Percentiles rank a stretch among this genome's conserved stretches.
Conservation (phyloP, 192 early-diverging fungal genomes). For the Rhizophagus prolifer region DNA sequence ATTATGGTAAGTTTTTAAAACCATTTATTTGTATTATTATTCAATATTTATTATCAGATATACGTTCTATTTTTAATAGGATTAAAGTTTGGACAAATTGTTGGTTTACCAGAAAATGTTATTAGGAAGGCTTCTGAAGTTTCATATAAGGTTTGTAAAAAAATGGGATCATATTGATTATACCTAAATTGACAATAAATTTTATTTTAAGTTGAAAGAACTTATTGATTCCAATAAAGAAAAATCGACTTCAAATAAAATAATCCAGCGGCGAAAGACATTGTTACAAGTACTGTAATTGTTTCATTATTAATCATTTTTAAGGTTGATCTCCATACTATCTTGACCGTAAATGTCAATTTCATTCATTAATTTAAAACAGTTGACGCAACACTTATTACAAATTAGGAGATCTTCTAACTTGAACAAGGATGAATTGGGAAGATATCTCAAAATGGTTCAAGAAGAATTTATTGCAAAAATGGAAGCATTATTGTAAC, state of each 20-base stretch:
- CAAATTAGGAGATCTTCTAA: constrained; percentile 26
- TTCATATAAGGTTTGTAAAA: constrained; percentile 29
- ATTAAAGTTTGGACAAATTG: constrained; percentile 42
- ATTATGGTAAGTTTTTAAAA: constrained; percentile 40
- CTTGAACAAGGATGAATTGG: constrained; percentile 27
- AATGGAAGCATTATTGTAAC: constrained; percentile 19
- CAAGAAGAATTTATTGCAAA: constrained; percentile 37
- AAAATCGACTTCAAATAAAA: constrained; percentile 33
- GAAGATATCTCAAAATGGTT: constrained; percentile 37
- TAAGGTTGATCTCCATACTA: background rate
- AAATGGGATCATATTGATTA: background rate
- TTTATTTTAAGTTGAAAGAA: constrained; percentile 10
- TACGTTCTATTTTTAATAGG: constrained; percentile 30
- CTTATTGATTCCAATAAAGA: constrained; percentile 22
- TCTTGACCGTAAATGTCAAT: background rate
- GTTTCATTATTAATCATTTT: no score
- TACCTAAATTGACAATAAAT: background rate
- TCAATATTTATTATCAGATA: background rate
- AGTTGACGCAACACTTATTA: constrained; percentile 20
- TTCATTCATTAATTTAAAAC: background rate
- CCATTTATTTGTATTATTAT: background rate
- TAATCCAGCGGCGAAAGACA: constrained; percentile 7
- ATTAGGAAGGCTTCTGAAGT: constrained; percentile 37
- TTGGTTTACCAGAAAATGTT: constrained; percentile 36
- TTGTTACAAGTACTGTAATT: constrained; percentile 16